Evolutionary conservation across 2,329 filamentous ascomycete species (phyloP).

Genomic region (Cordyceps militaris): DNA sequence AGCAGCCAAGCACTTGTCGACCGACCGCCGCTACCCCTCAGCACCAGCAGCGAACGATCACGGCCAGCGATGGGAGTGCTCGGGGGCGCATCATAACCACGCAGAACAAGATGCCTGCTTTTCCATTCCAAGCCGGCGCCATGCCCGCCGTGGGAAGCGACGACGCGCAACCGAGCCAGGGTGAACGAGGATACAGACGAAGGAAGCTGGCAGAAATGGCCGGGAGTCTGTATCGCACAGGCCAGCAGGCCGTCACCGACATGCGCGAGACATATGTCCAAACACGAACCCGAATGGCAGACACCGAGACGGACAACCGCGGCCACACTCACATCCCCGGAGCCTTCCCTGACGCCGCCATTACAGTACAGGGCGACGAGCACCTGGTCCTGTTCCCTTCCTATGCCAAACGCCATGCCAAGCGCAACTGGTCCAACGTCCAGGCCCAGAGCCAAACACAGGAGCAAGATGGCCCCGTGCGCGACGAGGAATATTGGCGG

Average conservation of each 20-base stretch:
- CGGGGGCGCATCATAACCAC: slow-evolving; percentile 22
- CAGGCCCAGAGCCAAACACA: slow-evolving; percentile 19
- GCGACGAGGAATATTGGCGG: slow-evolving; percentile 68
- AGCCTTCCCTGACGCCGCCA: slow-evolving; percentile 77
- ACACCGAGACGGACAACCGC: slow-evolving; percentile 23
- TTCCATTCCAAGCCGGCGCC: slow-evolving; percentile 13
- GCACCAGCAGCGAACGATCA: slow-evolving; percentile 13
- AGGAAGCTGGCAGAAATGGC: slow-evolving; percentile 66
- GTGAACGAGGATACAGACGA: slow-evolving; percentile 64
- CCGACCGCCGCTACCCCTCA: slow-evolving; percentile 22
- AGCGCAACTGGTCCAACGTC: slow-evolving; percentile 31
- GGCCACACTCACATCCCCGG: slow-evolving; percentile 52
- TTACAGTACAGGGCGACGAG: slow-evolving; percentile 71
- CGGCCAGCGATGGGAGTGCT: slow-evolving; percentile 27
- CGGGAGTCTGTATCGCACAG: slow-evolving; percentile 49
- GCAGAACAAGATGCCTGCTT: slow-evolving; percentile 24
- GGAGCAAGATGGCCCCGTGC: slow-evolving; percentile 35
- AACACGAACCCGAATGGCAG: slow-evolving; percentile 33
- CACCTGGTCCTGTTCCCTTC: slow-evolving; percentile 95
- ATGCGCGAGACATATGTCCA: slow-evolving; percentile 54
- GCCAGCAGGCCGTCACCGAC: slow-evolving; percentile 50
- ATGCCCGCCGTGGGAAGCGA: slow-evolving; percentile 18
- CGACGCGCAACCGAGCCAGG: slow-evolving; percentile 23
- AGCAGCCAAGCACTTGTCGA: slow-evolving; percentile 37
- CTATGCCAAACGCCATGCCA: slow-evolving; percentile 71